Percentiles rank a stretch among this genome's conserved stretches.
phyloP scores from a whole-genome alignment of 164 flowering plant genomes.

The Malania oleifera region DNA sequence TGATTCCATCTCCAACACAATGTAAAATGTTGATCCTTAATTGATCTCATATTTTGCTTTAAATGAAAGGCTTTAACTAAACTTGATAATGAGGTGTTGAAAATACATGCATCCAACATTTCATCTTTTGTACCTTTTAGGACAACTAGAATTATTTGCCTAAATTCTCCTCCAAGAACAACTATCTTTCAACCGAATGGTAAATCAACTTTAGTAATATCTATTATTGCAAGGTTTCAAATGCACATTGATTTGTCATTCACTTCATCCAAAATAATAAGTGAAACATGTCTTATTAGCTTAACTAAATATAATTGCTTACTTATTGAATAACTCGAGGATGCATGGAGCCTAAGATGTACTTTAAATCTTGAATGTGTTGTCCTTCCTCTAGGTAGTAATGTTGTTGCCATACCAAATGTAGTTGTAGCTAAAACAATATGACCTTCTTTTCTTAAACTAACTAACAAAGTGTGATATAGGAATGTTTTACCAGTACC shows the following conservation, averaged over 20 bases:
- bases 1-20: neutral
- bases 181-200: too few species aligned
- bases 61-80: neutral
- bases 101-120: neutral
- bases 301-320: neutral
- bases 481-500: slow-evolving; percentile 9
- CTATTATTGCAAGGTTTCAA: too few species aligned
- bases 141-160: too few species aligned
- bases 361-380: slow-evolving; percentile 1
- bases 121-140: neutral
- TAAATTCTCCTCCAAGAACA: too few species aligned
- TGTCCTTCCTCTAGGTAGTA: slow-evolving; percentile 10
- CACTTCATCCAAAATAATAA: too few species aligned
- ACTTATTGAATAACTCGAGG: neutral
- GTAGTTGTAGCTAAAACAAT: slow-evolving; percentile 2
- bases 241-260: too few species aligned
- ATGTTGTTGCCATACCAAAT: neutral
- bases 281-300: neutral
- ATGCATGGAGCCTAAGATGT: neutral
- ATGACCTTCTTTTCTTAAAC: neutral
- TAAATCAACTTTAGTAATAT: too few species aligned
- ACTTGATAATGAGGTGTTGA: neutral
- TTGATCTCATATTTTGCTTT: neutral
- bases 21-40: neutral
- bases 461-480: neutral